Base-by-base conservation (phyloP, 495 filamentous ascomycete species). In the Bacidia rubella region DNA sequence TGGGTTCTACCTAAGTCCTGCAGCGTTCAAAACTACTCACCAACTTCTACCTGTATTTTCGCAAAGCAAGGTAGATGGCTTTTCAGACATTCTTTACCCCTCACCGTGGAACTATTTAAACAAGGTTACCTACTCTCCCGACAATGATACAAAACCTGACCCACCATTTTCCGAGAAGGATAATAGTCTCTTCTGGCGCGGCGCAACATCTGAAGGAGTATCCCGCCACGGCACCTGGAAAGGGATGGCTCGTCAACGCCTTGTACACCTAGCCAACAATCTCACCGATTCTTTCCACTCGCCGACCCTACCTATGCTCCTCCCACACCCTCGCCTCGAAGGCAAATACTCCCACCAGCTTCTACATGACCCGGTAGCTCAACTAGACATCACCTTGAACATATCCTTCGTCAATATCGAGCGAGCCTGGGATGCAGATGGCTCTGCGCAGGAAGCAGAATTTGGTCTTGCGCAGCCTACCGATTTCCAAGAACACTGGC, bases 41-140 rank as follows among this genome's bases (percentile, higher is more conserved):
- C 74, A 81, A 3, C 68, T 90, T 11, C 56, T 83, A 1, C 86
- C 86, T 0, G 65, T 90, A 23, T 90, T 90, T 68, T 85, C 82
- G 52, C 74, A 85, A 55, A 81, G 79, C 47, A 84, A 86, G 44
- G 73, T 80, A 2, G 68, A 73, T 26, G 79, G 78, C 15, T 73
- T 71, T 58, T 66, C 65, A 56, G 70, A 74, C 56, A 73, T 70
- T 45, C 56, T 71, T 25, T 74, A 66, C 62, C 65, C 76, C 26
- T 68, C 68, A 51, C 63, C 73, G 1, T 70, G 69, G 71, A 74
- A 74, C 55, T 71, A 75, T 54, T 66, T 74, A 20, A 70, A 74
- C 49, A 74, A 76, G 51, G 63, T 69, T 9, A 57, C 59, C 54
- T 74, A 75, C 47, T 50, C 61, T 12, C 26, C 58, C 2, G 60